Conservation (phyloP, 345 rosid species). For the Syzygium jambos region DNA sequence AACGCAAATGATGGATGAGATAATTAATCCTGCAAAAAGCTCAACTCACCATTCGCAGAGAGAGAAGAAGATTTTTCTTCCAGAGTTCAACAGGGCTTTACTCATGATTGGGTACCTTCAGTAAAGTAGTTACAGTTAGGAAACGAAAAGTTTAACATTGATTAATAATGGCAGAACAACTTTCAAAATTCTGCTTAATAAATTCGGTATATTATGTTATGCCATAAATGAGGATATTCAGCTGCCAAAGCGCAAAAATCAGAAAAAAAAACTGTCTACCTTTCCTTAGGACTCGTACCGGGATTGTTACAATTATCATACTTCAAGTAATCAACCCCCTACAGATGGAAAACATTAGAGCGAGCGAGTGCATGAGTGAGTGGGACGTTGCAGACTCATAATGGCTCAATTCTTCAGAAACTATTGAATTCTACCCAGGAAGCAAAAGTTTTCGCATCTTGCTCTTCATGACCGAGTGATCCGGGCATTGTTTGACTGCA, state of each 20-base stretch:
- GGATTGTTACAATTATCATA: conserved; percentile 35
- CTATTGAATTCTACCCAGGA: not conserved
- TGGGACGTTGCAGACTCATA: not conserved
- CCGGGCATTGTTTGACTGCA: conserved; percentile 58
- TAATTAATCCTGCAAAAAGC: not conserved
- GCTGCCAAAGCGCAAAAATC: not conserved
- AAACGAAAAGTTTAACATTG: not conserved
- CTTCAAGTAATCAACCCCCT: conserved; percentile 54
- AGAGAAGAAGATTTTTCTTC: conserved; percentile 45
- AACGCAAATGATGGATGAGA: not conserved
- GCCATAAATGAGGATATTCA: not conserved
- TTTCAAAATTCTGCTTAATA: not conserved
- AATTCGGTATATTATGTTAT: not conserved
- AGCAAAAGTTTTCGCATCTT: conserved; percentile 43
- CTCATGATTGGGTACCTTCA: conserved; percentile 53
- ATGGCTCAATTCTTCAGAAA: not conserved
- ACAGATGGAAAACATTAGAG: not conserved
- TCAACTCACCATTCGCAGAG: conserved; percentile 53
- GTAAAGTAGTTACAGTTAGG: not conserved
- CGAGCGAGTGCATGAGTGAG: accelerated
- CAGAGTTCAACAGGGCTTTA: conserved; percentile 38
- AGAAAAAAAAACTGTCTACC: conserved; percentile 6
- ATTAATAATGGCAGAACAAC: not conserved
- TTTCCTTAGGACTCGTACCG: conserved; percentile 30
- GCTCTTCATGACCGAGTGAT: conserved; percentile 42